Percentiles rank a stretch among this genome's conserved stretches.
phyloP scores from a whole-genome alignment of 768 basidiomycete species.

The Boletus tomentosulus region DNA sequence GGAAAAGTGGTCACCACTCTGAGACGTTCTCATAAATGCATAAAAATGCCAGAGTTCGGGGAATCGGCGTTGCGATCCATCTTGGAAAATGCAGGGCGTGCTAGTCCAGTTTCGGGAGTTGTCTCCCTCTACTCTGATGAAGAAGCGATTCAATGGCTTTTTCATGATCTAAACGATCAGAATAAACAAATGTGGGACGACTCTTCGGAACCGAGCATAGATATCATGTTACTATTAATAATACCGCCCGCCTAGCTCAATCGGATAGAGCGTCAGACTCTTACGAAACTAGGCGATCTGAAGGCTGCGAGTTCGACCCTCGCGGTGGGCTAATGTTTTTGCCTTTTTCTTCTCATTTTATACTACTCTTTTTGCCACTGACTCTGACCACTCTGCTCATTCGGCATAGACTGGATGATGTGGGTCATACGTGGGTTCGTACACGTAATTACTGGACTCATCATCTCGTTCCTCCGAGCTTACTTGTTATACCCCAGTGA shows the following conservation, averaged over 20 bases:
- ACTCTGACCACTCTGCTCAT: not conserved
- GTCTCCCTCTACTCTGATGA: too few relatives aligned
- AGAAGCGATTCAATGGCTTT: too few relatives aligned
- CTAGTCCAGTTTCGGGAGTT: too few relatives aligned
- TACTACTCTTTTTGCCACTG: not conserved
- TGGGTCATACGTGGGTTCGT: not conserved
- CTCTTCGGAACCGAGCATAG: too few relatives aligned
- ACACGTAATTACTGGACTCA: not conserved
- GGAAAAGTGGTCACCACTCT: not conserved
- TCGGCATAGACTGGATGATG: not conserved
- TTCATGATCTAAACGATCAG: too few relatives aligned
- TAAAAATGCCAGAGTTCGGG: not conserved
- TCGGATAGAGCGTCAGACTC: slow-evolving; percentile 67
- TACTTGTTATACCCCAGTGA: not conserved
- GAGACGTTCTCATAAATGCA: not conserved
- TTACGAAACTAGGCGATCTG: slow-evolving; percentile 47
- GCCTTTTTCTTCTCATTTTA: too few relatives aligned
- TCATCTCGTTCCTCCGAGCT: not conserved
- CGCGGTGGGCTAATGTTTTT: slow-evolving; percentile 51
- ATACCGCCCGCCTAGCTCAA: slow-evolving; percentile 57
- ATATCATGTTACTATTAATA: not conserved
- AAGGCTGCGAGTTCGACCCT: slow-evolving; percentile 64
- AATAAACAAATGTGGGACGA: too few relatives aligned
- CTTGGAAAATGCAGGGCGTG: too few relatives aligned
- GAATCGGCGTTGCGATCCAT: too few relatives aligned